A percentile compares a stretch with the other conserved stretches of the same genome.
Evolutionary conservation across 371 early-diverging fungal genomes (phyloP).

Genomic region (Zychaea mexicana): DNA sequence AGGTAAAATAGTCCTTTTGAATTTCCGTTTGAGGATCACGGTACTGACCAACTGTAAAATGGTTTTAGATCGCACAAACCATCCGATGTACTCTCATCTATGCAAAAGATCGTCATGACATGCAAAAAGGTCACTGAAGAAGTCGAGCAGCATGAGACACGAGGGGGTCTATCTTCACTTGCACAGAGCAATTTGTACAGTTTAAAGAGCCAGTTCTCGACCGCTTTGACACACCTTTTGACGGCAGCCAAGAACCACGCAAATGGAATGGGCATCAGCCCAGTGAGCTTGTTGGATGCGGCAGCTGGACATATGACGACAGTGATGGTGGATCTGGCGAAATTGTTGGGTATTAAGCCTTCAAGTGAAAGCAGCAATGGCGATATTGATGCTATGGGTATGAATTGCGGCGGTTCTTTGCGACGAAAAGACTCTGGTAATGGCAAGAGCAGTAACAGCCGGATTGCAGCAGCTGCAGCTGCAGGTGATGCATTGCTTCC

Average conservation of each 20-base stretch:
- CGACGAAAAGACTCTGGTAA: conserved; percentile 1
- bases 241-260: conserved; percentile 81
- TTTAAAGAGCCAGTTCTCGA: conserved; percentile 64
- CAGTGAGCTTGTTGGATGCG: conserved; percentile 72
- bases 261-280: conserved; percentile 69
- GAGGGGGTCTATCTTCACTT: conserved; percentile 18
- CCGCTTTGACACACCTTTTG: conserved; percentile 67
- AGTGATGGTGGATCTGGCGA: conserved; percentile 77
- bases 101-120: conserved; percentile 81
- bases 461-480: neutral
- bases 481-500: conserved; percentile 1
- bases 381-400: neutral
- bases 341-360: conserved; percentile 59
- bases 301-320: conserved; percentile 79
- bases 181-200: conserved; percentile 35
- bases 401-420: neutral
- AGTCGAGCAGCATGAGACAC: conserved; percentile 66
- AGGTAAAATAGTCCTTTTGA: no score
- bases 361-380: neutral
- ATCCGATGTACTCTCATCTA: conserved; percentile 74
- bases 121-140: conserved; percentile 85
- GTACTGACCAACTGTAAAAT: neutral
- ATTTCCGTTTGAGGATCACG: neutral
- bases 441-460: neutral
- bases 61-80: conserved; percentile 62